Evolutionary conservation across 768 basidiomycete genomes (phyloP), one percentile per base, ranked within the genome.

Genomic region (Cystobasidium tubakii): DNA sequence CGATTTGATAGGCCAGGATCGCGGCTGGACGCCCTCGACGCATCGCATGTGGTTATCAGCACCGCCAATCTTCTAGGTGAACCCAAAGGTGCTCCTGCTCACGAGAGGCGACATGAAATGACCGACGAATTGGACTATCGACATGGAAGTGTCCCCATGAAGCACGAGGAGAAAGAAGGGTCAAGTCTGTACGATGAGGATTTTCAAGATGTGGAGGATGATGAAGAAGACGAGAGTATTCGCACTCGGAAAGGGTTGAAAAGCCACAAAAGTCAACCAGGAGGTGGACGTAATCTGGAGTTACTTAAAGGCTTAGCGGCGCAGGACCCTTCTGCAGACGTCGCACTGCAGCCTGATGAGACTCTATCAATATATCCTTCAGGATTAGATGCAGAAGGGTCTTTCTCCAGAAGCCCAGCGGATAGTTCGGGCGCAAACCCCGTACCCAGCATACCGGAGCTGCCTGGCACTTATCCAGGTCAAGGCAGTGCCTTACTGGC

Each of bases 1-100:
- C 55, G 66, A 9, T 50, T 54, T n/a, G 50, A 75, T 13, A 31
- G 29, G 1, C 54, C 83, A 72, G 87, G 84, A 73, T 87, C 82
- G 54, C 84, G 87, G 70, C 77, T 93, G 88, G 82, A 79, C 89
- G 78, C 83, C 84, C 76, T 91, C 88, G 90, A 86, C 87, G 85
- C 84, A 86, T 27, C 74, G 44, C 66, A 75, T 44, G 67, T 67
- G 50, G 31, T 60, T 25, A 60, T 42, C 69, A 53, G 33, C 27
- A 53, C 54, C 1, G 71, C 66, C 43, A 62, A 69, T 23, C 34
- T 39, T 2, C 57, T 62, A 7, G 39, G 23, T 2, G 15, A 31
- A 36, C 36, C 71, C 27, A 33, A 50, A 31, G 29, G 43, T 12
- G 64, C n/a, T 23, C 33, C 79, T 39, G 74, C 76, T 12, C 78